Evolutionary conservation across 306 rosid species (phyloP).

Genomic region (Trifolium dubium): DNA sequence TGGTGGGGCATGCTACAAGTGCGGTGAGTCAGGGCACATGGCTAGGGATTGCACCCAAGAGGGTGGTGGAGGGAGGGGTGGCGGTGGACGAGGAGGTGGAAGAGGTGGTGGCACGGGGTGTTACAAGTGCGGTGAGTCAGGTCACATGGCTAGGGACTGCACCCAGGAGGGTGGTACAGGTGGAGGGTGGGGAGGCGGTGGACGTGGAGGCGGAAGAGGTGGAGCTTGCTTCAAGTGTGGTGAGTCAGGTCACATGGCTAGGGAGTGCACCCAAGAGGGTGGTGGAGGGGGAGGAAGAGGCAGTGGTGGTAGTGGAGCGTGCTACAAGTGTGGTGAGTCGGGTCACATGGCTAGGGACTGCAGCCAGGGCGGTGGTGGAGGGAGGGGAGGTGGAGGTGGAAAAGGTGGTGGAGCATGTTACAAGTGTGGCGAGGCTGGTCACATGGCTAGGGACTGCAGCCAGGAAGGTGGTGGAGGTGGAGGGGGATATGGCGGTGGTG

Average conservation of each 20-base stretch:
- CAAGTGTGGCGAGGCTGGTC: conserved; percentile 2
- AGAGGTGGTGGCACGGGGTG: conserved; percentile 12
- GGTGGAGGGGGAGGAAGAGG: conserved; percentile 14
- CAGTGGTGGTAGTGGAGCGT: neutral
- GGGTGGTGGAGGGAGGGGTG: conserved; percentile 18
- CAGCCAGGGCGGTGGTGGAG: neutral
- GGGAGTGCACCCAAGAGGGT: conserved; percentile 11
- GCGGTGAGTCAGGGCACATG: conserved; percentile 23
- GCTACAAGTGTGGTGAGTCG: conserved; percentile 6
- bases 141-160: conserved; percentile 14
- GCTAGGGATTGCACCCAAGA: conserved; percentile 16
- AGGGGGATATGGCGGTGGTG: neutral
- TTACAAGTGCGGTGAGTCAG: conserved; percentile 1
- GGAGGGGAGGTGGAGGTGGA: neutral
- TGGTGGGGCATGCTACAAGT: conserved; percentile 17
- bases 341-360: conserved; percentile 25
- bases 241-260: conserved; percentile 27
- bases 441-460: conserved; percentile 21
- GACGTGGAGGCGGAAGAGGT: conserved; percentile 10
- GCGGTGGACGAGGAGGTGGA: conserved; percentile 8
- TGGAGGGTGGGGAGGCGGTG: conserved; percentile 1
- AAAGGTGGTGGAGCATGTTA: neutral
- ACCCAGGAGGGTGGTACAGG: neutral
- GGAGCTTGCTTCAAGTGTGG: conserved; percentile 25
- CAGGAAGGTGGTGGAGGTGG: neutral